These are phyloP conservation scores for Davidsoniella australis DNA, from an alignment of 2,329 filamentous ascomycete genomes.

Conservation along the genomic window DNA sequence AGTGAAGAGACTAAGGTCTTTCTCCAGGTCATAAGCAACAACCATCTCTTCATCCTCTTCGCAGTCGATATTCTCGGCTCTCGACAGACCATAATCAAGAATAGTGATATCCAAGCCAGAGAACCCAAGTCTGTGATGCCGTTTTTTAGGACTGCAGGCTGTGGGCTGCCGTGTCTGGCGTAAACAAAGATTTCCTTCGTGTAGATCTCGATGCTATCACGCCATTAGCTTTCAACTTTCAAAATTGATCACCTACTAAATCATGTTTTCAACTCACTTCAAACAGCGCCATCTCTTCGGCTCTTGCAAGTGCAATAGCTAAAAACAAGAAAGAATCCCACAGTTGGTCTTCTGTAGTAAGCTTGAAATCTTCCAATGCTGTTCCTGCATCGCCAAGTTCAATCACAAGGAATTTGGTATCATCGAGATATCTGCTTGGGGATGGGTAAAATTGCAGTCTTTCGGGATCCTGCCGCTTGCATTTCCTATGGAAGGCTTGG, in stretches of 20 bases:
- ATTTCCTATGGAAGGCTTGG: slow-evolving; percentile 35
- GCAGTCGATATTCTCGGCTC: slow-evolving; percentile 29
- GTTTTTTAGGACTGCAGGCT: not conserved
- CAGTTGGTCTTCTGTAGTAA: slow-evolving; percentile 32
- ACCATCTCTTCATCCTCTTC: slow-evolving; percentile 22
- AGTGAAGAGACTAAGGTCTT: slow-evolving; percentile 41
- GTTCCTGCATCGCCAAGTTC: slow-evolving; percentile 46
- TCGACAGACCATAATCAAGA: slow-evolving; percentile 47
- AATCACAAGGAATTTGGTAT: slow-evolving; percentile 41
- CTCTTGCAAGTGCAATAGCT: slow-evolving; percentile 41
- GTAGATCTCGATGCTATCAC: slow-evolving; percentile 43
- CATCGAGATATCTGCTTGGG: slow-evolving; percentile 39
- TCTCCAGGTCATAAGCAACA: slow-evolving; percentile 41
- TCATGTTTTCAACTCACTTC: slow-evolving; percentile 28
- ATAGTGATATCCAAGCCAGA: slow-evolving; percentile 48
- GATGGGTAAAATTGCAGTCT: slow-evolving; percentile 45
- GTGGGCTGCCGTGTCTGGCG: slow-evolving; percentile 23
- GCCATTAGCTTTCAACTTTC: slow-evolving; percentile 3
- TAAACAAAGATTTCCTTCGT: slow-evolving; percentile 48
- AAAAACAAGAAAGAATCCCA: slow-evolving; percentile 49
- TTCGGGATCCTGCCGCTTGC: slow-evolving; percentile 37
- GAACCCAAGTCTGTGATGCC: slow-evolving; percentile 32
- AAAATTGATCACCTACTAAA: not conserved
- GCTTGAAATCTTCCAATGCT: slow-evolving; percentile 40
- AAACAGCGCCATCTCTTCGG: slow-evolving; percentile 40